phyloP scores from a whole-genome alignment of 2,329 filamentous ascomycete genomes.

The Scortechinia acanthostroma region DNA sequence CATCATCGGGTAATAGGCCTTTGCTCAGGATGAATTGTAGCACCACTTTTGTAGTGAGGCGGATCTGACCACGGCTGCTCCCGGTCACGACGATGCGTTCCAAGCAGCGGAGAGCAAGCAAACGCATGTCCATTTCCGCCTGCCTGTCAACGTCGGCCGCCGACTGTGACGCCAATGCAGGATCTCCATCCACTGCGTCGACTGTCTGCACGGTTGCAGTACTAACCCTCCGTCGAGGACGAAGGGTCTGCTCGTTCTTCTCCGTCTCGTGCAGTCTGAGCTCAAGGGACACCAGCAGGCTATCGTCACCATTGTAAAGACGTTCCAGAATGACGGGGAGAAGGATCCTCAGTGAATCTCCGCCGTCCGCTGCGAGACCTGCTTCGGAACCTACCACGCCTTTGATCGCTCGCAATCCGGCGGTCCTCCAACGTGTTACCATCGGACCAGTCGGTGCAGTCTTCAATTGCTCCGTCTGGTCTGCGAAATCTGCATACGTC shows the following conservation, averaged over 20 bases:
- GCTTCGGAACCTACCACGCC: slow-evolving; percentile 73
- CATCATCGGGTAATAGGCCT: slow-evolving; percentile 39
- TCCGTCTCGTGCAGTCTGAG: slow-evolving; percentile 63
- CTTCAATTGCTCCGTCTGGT: slow-evolving; percentile 16
- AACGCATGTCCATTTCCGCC: slow-evolving; percentile 80
- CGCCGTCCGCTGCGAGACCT: slow-evolving; percentile 64
- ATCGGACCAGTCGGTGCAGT: slow-evolving; percentile 35
- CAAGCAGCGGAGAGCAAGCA: slow-evolving; percentile 78
- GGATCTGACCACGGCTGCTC: slow-evolving; percentile 76
- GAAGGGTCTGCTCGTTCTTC: slow-evolving; percentile 57
- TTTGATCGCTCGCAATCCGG: slow-evolving; percentile 52
- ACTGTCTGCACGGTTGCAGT: slow-evolving; percentile 70
- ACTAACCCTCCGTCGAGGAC: slow-evolving; percentile 66
- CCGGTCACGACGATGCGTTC: slow-evolving; percentile 72
- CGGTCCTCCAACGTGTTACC: slow-evolving; percentile 39
- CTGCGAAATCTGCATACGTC: slow-evolving; percentile 48
- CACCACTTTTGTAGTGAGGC: slow-evolving; percentile 66
- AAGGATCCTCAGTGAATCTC: slow-evolving; percentile 70
- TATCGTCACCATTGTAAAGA: slow-evolving; percentile 68
- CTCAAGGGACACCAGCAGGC: slow-evolving; percentile 63
- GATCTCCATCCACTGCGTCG: slow-evolving; percentile 57
- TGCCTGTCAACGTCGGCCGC: slow-evolving; percentile 82
- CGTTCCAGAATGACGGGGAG: slow-evolving; percentile 84
- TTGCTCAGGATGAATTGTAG: slow-evolving; percentile 61
- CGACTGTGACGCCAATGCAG: slow-evolving; percentile 70